Percentiles rank a stretch among this genome's conserved stretches.
These are phyloP conservation scores for Fagopyrum tataricum DNA, from an alignment of 148 eudicot species.

Conservation along the genomic window DNA sequence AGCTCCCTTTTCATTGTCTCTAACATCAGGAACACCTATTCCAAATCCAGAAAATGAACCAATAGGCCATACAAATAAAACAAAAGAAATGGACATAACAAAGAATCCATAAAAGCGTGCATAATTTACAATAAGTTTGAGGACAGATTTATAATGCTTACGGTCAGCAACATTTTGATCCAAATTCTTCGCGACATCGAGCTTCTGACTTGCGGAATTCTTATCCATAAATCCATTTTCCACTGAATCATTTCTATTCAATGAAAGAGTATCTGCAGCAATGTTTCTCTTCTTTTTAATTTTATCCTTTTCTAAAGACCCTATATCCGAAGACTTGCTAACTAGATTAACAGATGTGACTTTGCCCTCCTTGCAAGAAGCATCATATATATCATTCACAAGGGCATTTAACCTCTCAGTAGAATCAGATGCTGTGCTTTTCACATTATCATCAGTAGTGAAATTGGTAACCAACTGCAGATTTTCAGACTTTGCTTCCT, in stretches of 20 bases:
- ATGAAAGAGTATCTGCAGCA: background rate
- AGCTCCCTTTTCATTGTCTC: slow-evolving; percentile 19
- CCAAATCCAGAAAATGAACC: background rate
- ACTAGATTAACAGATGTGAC: slow-evolving; percentile 6
- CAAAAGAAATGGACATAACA: background rate
- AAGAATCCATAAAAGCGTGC: background rate
- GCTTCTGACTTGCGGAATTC: background rate
- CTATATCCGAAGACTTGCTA: slow-evolving; percentile 2
- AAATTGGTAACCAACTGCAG: background rate
- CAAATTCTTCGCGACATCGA: background rate
- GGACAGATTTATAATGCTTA: background rate
- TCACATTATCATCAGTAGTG: background rate
- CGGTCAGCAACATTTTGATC: background rate
- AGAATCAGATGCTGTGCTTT: slow-evolving; percentile 2
- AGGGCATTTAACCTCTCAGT: background rate
- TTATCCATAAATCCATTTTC: background rate
- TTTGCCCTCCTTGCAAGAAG: background rate
- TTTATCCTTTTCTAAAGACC: background rate
- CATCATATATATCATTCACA: background rate
- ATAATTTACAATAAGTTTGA: background rate
- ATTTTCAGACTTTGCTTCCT: slow-evolving; percentile 9
- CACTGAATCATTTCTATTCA: background rate
- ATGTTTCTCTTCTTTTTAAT: background rate
- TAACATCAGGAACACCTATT: slow-evolving; percentile 13
- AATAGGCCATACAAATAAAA: background rate